phyloP scores from a whole-genome alignment of 1,139 yeast species.

The Debaryomyces singareniensis region DNA sequence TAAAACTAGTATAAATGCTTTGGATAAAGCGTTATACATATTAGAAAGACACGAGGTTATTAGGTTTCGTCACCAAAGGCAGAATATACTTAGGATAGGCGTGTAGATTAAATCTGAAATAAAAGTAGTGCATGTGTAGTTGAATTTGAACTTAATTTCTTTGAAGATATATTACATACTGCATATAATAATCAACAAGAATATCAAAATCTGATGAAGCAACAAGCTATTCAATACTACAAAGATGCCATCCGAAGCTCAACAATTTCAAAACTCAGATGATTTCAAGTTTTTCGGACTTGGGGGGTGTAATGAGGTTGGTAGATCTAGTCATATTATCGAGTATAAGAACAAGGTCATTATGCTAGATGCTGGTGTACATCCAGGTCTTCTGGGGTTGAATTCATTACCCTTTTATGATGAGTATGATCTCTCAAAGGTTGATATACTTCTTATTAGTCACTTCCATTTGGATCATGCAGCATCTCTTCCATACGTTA shows the following conservation, averaged over 20 bases:
- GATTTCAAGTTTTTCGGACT: slow-evolving; percentile 74
- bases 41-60: slow-evolving; percentile 84
- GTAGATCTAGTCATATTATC: slow-evolving; percentile 89
- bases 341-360: slow-evolving; percentile 94
- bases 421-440: slow-evolving; percentile 83
- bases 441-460: slow-evolving; percentile 80
- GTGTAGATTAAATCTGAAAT: slow-evolving; percentile 27
- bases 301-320: slow-evolving; percentile 99
- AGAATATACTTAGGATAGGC: slow-evolving; percentile 76
- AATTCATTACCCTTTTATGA: slow-evolving; percentile 93
- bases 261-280: slow-evolving; percentile 15
- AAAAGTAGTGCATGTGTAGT: background rate
- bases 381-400: slow-evolving; percentile 89
- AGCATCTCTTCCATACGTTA: slow-evolving; percentile 93
- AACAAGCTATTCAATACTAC: background rate
- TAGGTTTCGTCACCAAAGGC: slow-evolving; percentile 83
- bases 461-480: slow-evolving; percentile 98
- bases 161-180: no score
- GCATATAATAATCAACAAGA: no score
- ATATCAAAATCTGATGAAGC: no score
- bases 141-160: no score
- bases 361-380: slow-evolving; percentile 97
- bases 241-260: background rate
- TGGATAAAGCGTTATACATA: slow-evolving; percentile 77
- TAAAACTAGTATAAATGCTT: slow-evolving; percentile 60